Base-by-base conservation (phyloP, 164 flowering plant species). In the Echeveria elegans region DNA sequence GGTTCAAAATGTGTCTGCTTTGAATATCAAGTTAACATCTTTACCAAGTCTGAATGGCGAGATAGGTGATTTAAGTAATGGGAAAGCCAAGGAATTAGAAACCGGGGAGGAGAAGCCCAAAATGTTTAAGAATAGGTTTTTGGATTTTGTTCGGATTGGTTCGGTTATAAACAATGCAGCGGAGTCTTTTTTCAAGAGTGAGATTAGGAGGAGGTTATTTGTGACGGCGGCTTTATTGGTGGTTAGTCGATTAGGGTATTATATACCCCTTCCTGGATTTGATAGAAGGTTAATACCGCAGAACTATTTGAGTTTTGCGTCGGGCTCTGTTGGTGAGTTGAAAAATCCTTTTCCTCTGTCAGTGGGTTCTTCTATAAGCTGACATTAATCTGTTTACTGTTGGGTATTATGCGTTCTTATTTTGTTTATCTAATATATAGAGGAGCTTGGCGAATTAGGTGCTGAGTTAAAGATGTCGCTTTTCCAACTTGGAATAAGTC, bases 401-500 rank as follows among this genome's bases (percentile, higher is more conserved):
- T n/a, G n/a, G n/a, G n/a, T n/a, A n/a, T n/a, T n/a, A n/a, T n/a
- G n/a, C n/a, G n/a, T n/a, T n/a, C n/a, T 65, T 60, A 43, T 23
- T 18, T 56, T 30, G 5, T 36, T 58, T 59, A 6, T 4, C 12
- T 47, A 3, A 70, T 64, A 68, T n/a, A 75, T 85, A 90, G 99
- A 90, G 74, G 92, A 95, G 64, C 89, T 92, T 67, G 96, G 93
- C 64, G 91, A 89, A 73, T 82, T 77, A 52, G 52, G 83, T 4
- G 73, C 85, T 47, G 97, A 86, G 75, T 89, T 95, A 64, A 92
- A 95, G 78, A 80, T 95, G 56, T 95, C 99, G n/a, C 77, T 95
- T 66, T 95, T 95, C 74, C 99, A 92, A 83, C 96, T 95, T 68
- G 99, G 99, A 58, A 82, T 95, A 73, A 85, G 99, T 77, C 99